Evolutionary conservation across 305 asterid genomes (phyloP).

Genomic region (Solanum hybrid): DNA sequence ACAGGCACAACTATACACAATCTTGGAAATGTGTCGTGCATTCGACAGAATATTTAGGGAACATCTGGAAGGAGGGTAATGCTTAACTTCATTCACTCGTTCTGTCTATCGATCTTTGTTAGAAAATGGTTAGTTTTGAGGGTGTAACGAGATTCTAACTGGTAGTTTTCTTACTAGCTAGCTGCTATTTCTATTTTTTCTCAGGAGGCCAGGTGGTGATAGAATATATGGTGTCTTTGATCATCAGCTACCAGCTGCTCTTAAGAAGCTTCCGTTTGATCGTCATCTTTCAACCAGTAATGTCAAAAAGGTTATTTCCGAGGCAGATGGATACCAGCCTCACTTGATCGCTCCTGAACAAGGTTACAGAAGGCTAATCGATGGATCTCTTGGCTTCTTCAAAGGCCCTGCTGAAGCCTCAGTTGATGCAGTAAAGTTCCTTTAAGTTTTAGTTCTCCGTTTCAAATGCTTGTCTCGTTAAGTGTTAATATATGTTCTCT

Average conservation of each 20-base stretch:
- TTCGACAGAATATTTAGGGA: slow-evolving; percentile 84
- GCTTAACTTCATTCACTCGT: neutral
- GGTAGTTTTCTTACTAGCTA: neutral
- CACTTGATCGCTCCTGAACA: slow-evolving; percentile 98
- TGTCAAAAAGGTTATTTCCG: slow-evolving; percentile 76
- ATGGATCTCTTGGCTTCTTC: slow-evolving; percentile 92
- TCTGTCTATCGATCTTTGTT: neutral
- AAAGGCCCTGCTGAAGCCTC: slow-evolving; percentile 99
- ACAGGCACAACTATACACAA: slow-evolving; percentile 93
- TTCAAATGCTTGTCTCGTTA: neutral
- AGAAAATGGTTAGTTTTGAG: neutral
- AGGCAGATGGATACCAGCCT: slow-evolving; percentile 99
- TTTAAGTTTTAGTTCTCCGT: neutral
- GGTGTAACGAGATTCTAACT: neutral
- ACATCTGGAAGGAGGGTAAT: slow-evolving; percentile 96
- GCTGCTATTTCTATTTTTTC: neutral
- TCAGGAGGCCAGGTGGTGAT: slow-evolving; percentile 96
- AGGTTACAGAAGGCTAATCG: slow-evolving; percentile 93
- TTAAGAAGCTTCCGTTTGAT: slow-evolving; percentile 91
- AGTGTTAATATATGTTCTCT: neutral
- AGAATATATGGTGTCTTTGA: slow-evolving; percentile 89
- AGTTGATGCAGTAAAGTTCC: slow-evolving; percentile 71
- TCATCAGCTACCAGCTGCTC: slow-evolving; percentile 90
- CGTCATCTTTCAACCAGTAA: slow-evolving; percentile 87
- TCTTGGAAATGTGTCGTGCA: slow-evolving; percentile 95